phyloP scores from a whole-genome alignment of 345 rosid species.

The Microthlaspi erraticum region DNA sequence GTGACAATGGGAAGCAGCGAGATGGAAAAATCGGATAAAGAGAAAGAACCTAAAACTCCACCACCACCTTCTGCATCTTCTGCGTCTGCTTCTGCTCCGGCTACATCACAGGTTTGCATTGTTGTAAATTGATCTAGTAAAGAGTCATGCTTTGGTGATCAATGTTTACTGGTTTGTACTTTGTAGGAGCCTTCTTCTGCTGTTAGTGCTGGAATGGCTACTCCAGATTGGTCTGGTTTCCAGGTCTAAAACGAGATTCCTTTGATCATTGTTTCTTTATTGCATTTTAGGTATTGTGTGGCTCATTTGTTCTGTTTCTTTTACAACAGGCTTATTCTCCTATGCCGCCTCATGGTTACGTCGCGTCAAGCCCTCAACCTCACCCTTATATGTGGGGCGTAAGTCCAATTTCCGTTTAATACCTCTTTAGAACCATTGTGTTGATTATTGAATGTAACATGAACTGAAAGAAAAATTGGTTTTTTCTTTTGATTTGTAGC shows the following conservation, averaged over 20 bases:
- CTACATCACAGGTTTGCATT: constrained; percentile 59
- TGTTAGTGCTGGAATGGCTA: constrained; percentile 59
- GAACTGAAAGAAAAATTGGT: background rate
- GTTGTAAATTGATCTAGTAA: background rate
- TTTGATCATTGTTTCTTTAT: constrained; percentile 19
- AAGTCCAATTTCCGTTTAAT: background rate
- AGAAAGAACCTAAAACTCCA: constrained; percentile 66
- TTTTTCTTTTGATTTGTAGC: constrained; percentile 56
- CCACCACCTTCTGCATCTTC: constrained; percentile 52
- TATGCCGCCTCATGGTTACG: constrained; percentile 88
- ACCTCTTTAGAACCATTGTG: background rate
- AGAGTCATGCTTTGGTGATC: constrained; percentile 21
- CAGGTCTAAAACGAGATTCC: constrained; percentile 59
- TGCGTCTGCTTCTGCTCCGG: constrained; percentile 50
- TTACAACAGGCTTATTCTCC: constrained; percentile 81
- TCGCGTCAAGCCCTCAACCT: constrained; percentile 95
- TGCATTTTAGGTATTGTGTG: background rate
- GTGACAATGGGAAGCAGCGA: constrained; percentile 74
- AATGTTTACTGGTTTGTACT: constrained; percentile 32
- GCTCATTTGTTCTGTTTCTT: constrained; percentile 18
- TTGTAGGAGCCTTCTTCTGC: constrained; percentile 72
- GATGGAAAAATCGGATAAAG: constrained; percentile 66
- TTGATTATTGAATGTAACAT: background rate
- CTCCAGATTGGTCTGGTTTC: constrained; percentile 92
- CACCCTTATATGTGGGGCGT: constrained; percentile 99